These are phyloP conservation scores for Zygosaccharomyces pseudorouxii DNA, from an alignment of 805 yeast genomes.

Conservation along the genomic window DNA sequence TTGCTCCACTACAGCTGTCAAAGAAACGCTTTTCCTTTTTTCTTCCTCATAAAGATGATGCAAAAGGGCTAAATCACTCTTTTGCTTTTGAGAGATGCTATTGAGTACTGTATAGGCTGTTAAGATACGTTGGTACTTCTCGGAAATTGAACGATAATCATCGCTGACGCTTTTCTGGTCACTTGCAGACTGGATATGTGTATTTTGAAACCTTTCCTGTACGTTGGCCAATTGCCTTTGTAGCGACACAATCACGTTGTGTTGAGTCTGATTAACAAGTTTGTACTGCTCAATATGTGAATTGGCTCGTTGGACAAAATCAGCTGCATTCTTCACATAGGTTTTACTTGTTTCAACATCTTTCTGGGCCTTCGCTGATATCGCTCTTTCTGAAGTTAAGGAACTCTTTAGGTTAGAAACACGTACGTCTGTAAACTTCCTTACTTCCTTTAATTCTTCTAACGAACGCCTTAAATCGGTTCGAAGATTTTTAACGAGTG, in stretches of 20 bases:
- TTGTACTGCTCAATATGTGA: background rate
- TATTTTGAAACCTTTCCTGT: background rate
- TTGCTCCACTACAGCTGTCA: constrained; percentile 3
- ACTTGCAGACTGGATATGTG: background rate
- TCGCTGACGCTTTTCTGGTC: background rate
- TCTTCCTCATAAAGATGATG: constrained; percentile 8
- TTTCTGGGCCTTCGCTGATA: background rate
- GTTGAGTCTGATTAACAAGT: constrained; percentile 3
- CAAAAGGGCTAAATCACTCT: constrained; percentile 6
- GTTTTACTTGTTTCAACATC: constrained; percentile 3
- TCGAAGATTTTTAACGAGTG: constrained; percentile 10
- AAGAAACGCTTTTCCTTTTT: constrained; percentile 6
- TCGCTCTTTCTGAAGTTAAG: background rate
- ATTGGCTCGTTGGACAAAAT: constrained; percentile 4
- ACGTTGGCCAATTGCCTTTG: background rate
- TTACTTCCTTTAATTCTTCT: constrained; percentile 9
- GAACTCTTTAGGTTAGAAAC: constrained; percentile 10
- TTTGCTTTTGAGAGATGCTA: constrained; percentile 5
- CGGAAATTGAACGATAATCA: background rate
- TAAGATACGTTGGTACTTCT: background rate
- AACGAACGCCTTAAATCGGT: constrained; percentile 1
- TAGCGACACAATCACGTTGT: background rate
- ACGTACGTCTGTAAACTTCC: constrained; percentile 7
- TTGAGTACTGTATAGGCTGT: constrained; percentile 2
- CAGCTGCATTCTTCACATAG: constrained; percentile 1